A percentile compares a stretch with the other conserved stretches of the same genome.
Conservation (phyloP, 208 protist genomes). For the Lotmaria passim region DNA sequence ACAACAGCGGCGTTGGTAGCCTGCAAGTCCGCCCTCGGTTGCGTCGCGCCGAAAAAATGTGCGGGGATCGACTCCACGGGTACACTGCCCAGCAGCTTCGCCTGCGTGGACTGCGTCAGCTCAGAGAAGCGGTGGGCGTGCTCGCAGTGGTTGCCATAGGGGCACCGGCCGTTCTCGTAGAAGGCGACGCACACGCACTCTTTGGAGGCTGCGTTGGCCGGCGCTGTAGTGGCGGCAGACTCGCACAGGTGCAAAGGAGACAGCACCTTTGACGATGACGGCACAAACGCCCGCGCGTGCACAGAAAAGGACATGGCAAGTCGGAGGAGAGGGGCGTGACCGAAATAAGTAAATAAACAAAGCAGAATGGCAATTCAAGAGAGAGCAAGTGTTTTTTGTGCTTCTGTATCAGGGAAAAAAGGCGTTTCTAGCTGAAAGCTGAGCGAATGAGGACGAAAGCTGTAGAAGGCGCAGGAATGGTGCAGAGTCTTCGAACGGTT, state of each 20-base stretch:
- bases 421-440: no score
- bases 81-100: constrained; percentile 62
- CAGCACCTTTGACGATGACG: constrained; percentile 15
- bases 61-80: constrained; percentile 57
- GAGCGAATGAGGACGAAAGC: no score
- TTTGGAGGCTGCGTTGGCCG: constrained; percentile 30
- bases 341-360: not conserved
- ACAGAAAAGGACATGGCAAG: constrained; percentile 59
- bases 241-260: constrained; percentile 9
- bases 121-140: constrained; percentile 80
- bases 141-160: constrained; percentile 59
- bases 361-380: not conserved
- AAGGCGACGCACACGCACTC: constrained; percentile 73
- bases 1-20: not conserved
- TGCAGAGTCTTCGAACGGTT: no score
- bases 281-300: constrained; percentile 40
- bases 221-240: constrained; percentile 5
- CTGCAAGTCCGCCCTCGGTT: not conserved
- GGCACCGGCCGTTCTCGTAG: constrained; percentile 71
- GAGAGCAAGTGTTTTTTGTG: no score
- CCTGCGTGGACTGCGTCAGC: constrained; percentile 53
- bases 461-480: no score
- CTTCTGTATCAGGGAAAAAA: no score
- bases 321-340: no score
- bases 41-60: constrained; percentile 52